Percentiles rank a stretch among this genome's conserved stretches.
phyloP scores from a whole-genome alignment of 176 grass and related monocot species.

The Oryza nivara region DNA sequence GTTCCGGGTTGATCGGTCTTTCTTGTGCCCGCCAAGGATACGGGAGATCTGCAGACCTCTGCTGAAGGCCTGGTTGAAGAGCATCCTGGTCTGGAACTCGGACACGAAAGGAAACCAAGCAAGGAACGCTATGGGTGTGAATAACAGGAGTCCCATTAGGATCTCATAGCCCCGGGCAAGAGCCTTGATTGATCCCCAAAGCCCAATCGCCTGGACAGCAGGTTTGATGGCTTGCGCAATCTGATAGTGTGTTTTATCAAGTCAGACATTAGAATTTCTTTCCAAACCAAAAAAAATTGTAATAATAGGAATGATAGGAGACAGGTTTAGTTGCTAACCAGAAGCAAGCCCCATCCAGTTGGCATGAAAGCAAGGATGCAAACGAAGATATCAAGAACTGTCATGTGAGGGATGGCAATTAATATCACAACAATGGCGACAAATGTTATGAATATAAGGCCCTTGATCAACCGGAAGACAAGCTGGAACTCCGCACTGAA shows the following conservation, averaged over 20 bases:
- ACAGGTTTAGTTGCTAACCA: conserved; percentile 45
- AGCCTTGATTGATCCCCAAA: conserved; percentile 88
- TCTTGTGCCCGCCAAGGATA: conserved; percentile 93
- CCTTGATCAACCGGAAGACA: conserved; percentile 93
- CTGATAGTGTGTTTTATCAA: conserved; percentile 41
- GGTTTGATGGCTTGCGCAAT: conserved; percentile 91
- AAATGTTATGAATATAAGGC: conserved; percentile 86
- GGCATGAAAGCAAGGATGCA: conserved; percentile 96
- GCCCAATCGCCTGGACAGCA: conserved; percentile 38
- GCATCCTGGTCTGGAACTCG: conserved; percentile 95
- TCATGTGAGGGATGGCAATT: conserved; percentile 81
- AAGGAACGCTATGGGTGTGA: conserved; percentile 85
- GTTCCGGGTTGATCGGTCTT: conserved; percentile 72
- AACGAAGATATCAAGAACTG: conserved; percentile 89
- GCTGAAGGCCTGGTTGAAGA: conserved; percentile 98
- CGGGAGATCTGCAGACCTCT: conserved; percentile 96
- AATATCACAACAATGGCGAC: conserved; percentile 69
- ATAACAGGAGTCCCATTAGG: conserved; percentile 86
- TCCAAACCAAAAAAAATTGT: neutral
- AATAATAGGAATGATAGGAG: too few relatives aligned
- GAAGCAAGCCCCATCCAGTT: conserved; percentile 94
- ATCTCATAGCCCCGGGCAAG: conserved; percentile 92
- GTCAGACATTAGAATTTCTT: neutral
- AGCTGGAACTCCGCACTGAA: conserved; percentile 96
- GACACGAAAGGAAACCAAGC: conserved; percentile 98